Evolutionary conservation across 2,329 filamentous ascomycete species (phyloP).

Genomic region (Paraphaeosphaeria sporulosa): DNA sequence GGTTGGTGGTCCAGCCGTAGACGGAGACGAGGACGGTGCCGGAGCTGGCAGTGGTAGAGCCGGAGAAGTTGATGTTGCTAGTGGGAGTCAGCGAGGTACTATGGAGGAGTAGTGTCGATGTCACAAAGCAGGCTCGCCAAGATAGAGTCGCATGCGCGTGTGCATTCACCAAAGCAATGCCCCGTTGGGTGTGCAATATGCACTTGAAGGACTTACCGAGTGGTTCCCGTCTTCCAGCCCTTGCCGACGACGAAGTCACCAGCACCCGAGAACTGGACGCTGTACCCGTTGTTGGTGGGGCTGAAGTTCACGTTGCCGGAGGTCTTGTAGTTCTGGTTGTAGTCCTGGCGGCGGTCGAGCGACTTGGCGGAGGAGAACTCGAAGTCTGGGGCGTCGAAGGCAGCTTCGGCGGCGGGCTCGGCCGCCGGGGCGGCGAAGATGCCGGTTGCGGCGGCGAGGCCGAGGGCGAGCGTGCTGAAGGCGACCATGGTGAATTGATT

Average conservation of each 20-base stretch:
- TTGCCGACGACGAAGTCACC: slow-evolving; percentile 44
- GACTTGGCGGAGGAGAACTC: slow-evolving; percentile 25
- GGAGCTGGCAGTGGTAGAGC: slow-evolving; percentile 29
- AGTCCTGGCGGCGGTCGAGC: slow-evolving; percentile 40
- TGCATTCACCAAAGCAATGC: too few species aligned
- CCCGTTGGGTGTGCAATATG: too few species aligned
- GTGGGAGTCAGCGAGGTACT: too few species aligned
- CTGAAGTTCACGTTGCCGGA: slow-evolving; percentile 38
- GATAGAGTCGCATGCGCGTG: too few species aligned
- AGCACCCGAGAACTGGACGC: slow-evolving; percentile 36
- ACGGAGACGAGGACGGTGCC: slow-evolving; percentile 48
- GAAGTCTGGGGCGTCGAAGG: slow-evolving; percentile 37
- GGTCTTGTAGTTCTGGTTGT: slow-evolving; percentile 46
- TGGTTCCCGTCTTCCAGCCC: slow-evolving; percentile 42
- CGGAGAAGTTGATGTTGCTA: slow-evolving; percentile 40
- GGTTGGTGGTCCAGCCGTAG: slow-evolving; percentile 64
- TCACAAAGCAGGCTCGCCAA: too few species aligned
- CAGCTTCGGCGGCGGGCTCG: slow-evolving; percentile 20
- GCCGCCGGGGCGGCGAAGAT: slow-evolving; percentile 33
- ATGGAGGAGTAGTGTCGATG: too few species aligned
- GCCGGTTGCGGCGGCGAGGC: slow-evolving; percentile 28
- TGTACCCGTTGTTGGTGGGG: slow-evolving; percentile 38
- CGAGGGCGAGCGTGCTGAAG: slow-evolving; percentile 31
- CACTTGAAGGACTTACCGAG: too few species aligned
- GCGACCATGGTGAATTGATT: slow-evolving; percentile 38